Evolutionary conservation across 2,329 filamentous ascomycete genomes (phyloP).

Genomic region (Dothiorella sarmentorum): DNA sequence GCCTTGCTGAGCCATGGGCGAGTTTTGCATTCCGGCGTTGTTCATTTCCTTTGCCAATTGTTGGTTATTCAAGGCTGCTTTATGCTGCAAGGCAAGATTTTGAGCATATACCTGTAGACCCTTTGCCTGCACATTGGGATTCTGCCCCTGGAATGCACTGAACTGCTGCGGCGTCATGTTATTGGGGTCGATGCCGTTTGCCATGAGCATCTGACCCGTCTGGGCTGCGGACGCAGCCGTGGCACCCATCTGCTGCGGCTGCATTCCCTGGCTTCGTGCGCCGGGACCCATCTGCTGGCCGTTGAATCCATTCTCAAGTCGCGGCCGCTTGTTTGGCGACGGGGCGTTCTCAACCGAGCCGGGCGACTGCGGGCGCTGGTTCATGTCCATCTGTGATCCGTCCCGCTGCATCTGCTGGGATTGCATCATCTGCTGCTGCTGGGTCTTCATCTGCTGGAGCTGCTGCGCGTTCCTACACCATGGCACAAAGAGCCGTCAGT

Average conservation of each 20-base stretch:
- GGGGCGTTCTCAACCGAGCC: conserved; percentile 81
- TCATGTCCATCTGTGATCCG: conserved; percentile 81
- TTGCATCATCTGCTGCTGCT: conserved; percentile 60
- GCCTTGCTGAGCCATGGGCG: conserved; percentile 70
- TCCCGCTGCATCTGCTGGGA: conserved; percentile 79
- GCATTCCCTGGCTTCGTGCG: conserved; percentile 69
- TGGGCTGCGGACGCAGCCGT: conserved; percentile 46
- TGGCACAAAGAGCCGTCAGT: not conserved
- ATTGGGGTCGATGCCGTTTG: conserved; percentile 72
- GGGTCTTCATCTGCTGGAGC: conserved; percentile 57
- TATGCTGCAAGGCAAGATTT: conserved; percentile 78
- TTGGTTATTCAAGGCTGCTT: conserved; percentile 75
- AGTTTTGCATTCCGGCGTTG: conserved; percentile 69
- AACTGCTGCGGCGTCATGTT: conserved; percentile 74
- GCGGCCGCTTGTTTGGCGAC: conserved; percentile 85
- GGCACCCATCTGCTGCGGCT: conserved; percentile 62
- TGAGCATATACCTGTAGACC: conserved; percentile 84
- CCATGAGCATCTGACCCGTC: conserved; percentile 59
- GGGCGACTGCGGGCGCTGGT: conserved; percentile 73
- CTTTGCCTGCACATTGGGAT: conserved; percentile 67
- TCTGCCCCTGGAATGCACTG: conserved; percentile 56
- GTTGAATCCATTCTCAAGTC: conserved; percentile 75
- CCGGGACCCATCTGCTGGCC: conserved; percentile 75
- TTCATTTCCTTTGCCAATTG: conserved; percentile 71
- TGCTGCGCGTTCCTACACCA: conserved; percentile 56